phyloP scores from a whole-genome alignment of 345 rosid genomes.

The Microcos paniculata region DNA sequence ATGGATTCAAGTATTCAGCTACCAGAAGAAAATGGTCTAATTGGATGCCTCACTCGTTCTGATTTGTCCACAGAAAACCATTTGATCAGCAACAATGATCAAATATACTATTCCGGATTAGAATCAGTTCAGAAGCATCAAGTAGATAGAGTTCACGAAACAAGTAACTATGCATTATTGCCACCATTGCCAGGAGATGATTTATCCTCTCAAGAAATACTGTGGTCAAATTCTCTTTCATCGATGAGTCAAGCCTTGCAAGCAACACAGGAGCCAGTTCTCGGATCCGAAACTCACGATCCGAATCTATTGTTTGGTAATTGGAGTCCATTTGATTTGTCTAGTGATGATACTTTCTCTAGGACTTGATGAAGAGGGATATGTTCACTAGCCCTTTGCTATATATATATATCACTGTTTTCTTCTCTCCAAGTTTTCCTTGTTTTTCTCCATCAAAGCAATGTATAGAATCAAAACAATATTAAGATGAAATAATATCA shows the following conservation, averaged over 20 bases:
- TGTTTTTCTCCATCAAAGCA: not conserved
- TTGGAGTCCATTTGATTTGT: constrained; percentile 47
- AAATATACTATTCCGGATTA: constrained; percentile 18
- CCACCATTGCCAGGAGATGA: constrained; percentile 51
- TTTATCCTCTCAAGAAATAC: constrained; percentile 21
- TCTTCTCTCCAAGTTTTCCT: not conserved
- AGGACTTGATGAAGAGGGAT: constrained; percentile 18
- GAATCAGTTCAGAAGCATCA: constrained; percentile 19
- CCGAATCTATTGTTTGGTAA: constrained; percentile 32
- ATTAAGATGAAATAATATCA: not conserved
- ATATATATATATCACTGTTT: not conserved
- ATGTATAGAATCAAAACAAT: constrained; percentile 4
- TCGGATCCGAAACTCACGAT: constrained; percentile 35
- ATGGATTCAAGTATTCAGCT: not conserved
- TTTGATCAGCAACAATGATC: constrained; percentile 23
- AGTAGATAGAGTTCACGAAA: constrained; percentile 20
- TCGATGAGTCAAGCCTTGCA: constrained; percentile 23
- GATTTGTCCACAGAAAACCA: constrained; percentile 11
- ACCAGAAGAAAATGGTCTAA: constrained; percentile 14
- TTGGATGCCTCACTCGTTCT: constrained; percentile 14
- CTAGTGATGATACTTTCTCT: constrained; percentile 36
- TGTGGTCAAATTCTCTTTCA: constrained; percentile 28
- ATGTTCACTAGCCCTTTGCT: not conserved
- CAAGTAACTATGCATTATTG: constrained; percentile 30
- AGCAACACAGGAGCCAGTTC: constrained; percentile 23